These are phyloP conservation scores for Malus fusca DNA, from an alignment of 306 rosid species.

Conservation along the genomic window DNA sequence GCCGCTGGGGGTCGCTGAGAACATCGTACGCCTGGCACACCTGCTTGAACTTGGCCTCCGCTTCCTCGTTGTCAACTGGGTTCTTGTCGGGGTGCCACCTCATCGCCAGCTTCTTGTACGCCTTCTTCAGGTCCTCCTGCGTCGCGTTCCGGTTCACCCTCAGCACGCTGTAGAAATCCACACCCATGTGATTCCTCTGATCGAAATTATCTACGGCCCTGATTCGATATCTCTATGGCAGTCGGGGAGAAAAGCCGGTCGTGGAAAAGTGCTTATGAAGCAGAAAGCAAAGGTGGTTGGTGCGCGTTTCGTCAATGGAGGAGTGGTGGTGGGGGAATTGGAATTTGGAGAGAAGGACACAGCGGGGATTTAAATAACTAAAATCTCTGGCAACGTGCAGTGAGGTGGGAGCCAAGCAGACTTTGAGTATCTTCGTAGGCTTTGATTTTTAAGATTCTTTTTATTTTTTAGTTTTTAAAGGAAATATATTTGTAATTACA, in stretches of 20 bases:
- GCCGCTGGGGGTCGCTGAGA: constrained; percentile 60
- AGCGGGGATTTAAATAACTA: background rate
- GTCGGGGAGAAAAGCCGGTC: background rate
- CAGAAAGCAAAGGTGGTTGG: background rate
- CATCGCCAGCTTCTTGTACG: constrained; percentile 59
- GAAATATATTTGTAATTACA: background rate
- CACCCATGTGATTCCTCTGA: constrained; percentile 33
- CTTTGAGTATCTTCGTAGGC: background rate
- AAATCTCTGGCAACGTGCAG: constrained; percentile 22
- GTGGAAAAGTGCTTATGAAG: background rate
- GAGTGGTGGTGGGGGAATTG: background rate
- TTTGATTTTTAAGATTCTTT: background rate
- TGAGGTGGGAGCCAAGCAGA: background rate
- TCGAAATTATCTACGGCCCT: background rate
- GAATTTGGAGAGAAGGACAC: background rate
- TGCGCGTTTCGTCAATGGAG: background rate
- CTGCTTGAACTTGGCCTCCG: constrained; percentile 69
- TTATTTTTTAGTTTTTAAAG: background rate
- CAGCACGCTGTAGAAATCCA: constrained; percentile 61
- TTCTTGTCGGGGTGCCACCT: constrained; percentile 82
- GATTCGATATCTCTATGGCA: background rate
- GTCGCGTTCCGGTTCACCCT: constrained; percentile 55
- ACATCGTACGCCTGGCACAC: constrained; percentile 71
- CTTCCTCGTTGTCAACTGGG: constrained; percentile 39
- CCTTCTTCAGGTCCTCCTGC: constrained; percentile 63